phyloP scores from a whole-genome alignment of 306 rosid genomes.

The Prosopis cineraria region DNA sequence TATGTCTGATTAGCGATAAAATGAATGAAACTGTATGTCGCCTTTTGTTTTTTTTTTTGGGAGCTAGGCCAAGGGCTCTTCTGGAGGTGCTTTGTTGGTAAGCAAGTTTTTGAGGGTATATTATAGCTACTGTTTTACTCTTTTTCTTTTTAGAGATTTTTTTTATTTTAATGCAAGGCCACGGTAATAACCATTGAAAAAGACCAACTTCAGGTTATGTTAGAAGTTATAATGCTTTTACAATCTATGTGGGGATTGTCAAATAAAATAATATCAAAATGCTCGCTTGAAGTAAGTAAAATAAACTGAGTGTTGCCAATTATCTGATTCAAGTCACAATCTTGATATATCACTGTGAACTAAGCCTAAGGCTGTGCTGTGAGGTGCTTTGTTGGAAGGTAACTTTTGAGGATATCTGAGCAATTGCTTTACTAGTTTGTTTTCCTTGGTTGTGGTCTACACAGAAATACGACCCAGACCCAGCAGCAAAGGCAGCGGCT shows the following conservation, averaged over 20 bases:
- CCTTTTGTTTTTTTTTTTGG: not conserved
- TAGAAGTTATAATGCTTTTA: too few relatives aligned
- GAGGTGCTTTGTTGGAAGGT: conserved; percentile 24
- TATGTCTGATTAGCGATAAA: not conserved
- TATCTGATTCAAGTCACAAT: not conserved
- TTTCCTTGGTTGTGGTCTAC: conserved; percentile 31
- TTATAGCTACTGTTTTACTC: conserved; percentile 4
- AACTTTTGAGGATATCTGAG: conserved; percentile 6
- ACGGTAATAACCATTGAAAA: too few relatives aligned
- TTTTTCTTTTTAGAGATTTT: not conserved
- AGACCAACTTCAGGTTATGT: too few relatives aligned
- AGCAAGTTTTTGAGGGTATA: conserved; percentile 6
- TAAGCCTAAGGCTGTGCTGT: not conserved
- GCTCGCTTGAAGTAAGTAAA: too few relatives aligned
- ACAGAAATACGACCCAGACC: conserved; percentile 96
- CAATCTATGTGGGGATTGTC: too few relatives aligned
- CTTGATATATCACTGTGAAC: not conserved
- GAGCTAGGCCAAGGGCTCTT: conserved; percentile 1
- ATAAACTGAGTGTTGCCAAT: not conserved
- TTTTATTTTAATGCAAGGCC: too few relatives aligned
- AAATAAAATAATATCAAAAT: too few relatives aligned
- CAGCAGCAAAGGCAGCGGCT: conserved; percentile 98
- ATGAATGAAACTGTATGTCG: not conserved
- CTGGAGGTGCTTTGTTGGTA: conserved; percentile 18
- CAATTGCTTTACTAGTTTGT: conserved; percentile 15